Evolutionary conservation across 176 grass and related monocot genomes (phyloP), one percentile per base, ranked within the genome.

Genomic region (Urochloa ruziziensis): DNA sequence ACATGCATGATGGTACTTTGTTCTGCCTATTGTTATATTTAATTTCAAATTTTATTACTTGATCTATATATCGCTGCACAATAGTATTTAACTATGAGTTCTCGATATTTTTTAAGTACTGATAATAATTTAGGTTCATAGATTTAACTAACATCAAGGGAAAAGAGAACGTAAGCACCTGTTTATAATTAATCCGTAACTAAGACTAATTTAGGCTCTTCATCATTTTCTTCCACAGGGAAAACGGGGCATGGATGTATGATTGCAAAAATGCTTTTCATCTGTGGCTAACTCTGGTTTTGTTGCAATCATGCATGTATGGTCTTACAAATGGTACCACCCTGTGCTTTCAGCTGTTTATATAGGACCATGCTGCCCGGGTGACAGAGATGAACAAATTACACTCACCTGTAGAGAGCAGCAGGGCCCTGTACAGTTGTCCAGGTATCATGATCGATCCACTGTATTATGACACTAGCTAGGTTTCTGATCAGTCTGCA

Each of bases 371-470:
- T 86, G 78, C 47, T 82, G 64, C 83, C 72, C 57, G 24, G 74
- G 39, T 54, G 72, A 72, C 79, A 82, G 42, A 90, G 52, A 89
- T 59, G 79, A 82, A 86, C 79, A 86, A 89, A 64, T 82, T 86
- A 86, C 88, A 82, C 67, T 73, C 65, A 3, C 18, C 69, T 12
- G 47, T 57, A 49, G 32, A 79, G 54, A 73, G 67, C 48, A 59
- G 60, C 48, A 75, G 70, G 70, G 61, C 27, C 78, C 71, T 79
- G 72, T 78, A 78, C 88, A 82, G 78, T 82, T 86, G 83, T 90
- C 73, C 83, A 90, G 79, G 66, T 86, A 82, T 82, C 63, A 82
- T 90, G 83, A 86, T 86, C n/a, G 62, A 39, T 90, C 46, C 23
- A 58, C 35, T 21, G 57, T 78, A 82, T 73, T 46, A 86, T 86